Evolutionary conservation across 2,329 filamentous ascomycete species (phyloP), one percentile per base, ranked within the genome.

Genomic region (Penicillium sp.): DNA sequence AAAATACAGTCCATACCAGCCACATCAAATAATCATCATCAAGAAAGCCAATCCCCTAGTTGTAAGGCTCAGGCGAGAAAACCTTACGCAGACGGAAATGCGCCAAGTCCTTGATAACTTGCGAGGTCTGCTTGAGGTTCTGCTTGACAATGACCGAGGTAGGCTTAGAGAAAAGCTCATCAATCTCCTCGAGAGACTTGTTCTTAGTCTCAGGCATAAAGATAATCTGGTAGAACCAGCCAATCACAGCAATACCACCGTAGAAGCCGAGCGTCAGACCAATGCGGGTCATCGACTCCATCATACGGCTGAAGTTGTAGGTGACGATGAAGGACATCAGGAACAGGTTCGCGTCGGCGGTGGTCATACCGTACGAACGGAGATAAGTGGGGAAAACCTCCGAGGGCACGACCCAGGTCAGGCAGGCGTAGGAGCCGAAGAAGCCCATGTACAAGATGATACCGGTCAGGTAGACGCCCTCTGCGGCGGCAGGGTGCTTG

Each of bases 191-290:
- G 0, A 91, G 82, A 1, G 84, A 84, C 73, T 83, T 83, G 72
- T 88, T 85, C 79, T 90, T 90, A 2, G 88, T 90, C 79, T 90
- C 88, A 0, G 87, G 88, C 89, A 91, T 91, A 76, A 90, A 91
- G 52, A 90, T 71, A 49, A 90, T 79, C 76, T 91, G 88, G 73
- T 90, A 91, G 66, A 90, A 78, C 83, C 87, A 89, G 12, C 88
- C 89, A 0, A 91, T 10, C 0, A 89, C 82, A 0, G 88, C 88
- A 55, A 91, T 90, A 15, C 89, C 89, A 4, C 89, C 88, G 72
- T 90, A 91, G 75, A 91, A 91, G 2, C 89, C 89, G 0, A 91
- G 81, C 0, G 84, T 81, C 0, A 91, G 78, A 10, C 89, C 88
- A 1, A 87, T 90, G 37, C 76, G 80, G 7, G 81, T 84, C 83